phyloP scores from a whole-genome alignment of 1,284 basidiomycete species.

The Cryptococcus jaspeensis region DNA sequence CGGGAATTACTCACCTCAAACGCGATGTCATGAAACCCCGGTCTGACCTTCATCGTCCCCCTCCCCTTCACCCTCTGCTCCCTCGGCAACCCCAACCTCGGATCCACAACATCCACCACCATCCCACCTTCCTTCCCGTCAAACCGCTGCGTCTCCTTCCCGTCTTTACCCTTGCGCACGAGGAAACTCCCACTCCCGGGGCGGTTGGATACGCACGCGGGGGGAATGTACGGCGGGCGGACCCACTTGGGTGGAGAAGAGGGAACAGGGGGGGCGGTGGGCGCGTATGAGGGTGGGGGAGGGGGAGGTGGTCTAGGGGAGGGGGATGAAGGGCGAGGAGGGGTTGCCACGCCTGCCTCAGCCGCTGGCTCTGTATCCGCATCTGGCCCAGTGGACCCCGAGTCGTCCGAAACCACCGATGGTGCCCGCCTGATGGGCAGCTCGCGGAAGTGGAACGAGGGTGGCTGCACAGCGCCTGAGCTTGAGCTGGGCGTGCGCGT shows the following conservation, averaged over 20 bases:
- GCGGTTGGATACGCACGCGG: slow-evolving; percentile 26
- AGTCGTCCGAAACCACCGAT: not conserved
- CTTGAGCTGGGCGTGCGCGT: not conserved
- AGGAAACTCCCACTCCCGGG: slow-evolving; percentile 34
- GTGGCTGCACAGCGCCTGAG: slow-evolving; percentile 10
- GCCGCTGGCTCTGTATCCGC: not conserved
- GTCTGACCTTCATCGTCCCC: slow-evolving; percentile 34
- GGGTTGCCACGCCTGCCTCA: not conserved
- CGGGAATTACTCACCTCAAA: slow-evolving; percentile 39
- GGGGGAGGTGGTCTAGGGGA: slow-evolving; percentile 2
- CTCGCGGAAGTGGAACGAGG: slow-evolving; percentile 30
- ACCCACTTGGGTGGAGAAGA: slow-evolving; percentile 11
- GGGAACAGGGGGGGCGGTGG: slow-evolving; percentile 1
- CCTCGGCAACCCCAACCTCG: slow-evolving; percentile 26
- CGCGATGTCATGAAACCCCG: slow-evolving; percentile 28
- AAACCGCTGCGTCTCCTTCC: slow-evolving; percentile 34
- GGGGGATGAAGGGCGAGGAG: not conserved
- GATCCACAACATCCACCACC: slow-evolving; percentile 32
- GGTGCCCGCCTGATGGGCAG: slow-evolving; percentile 11
- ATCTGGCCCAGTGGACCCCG: not conserved
- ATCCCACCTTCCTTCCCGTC: slow-evolving; percentile 38
- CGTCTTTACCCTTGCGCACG: slow-evolving; percentile 21
- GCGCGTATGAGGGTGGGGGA: slow-evolving; percentile 12
- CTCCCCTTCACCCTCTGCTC: slow-evolving; percentile 28
- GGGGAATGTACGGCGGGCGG: slow-evolving; percentile 23